Conservation (phyloP, 495 filamentous ascomycete genomes). For the Annulohypoxylon nitens region DNA sequence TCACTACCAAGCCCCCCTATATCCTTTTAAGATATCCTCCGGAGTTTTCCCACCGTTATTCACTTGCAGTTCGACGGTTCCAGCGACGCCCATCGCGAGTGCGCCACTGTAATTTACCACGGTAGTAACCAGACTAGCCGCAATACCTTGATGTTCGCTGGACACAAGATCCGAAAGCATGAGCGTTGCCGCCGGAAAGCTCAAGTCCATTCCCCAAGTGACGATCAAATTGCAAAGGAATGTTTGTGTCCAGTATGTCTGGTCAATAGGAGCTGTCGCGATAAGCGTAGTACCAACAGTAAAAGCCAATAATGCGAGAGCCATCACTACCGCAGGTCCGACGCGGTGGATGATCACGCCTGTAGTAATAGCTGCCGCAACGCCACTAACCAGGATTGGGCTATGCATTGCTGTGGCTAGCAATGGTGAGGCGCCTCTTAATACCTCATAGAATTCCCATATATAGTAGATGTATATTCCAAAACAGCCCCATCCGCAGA, state of each 20-base stretch:
- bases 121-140: slow-evolving; percentile 60
- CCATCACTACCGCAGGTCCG: slow-evolving; percentile 64
- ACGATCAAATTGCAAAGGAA: slow-evolving; percentile 66
- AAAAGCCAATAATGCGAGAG: slow-evolving; percentile 65
- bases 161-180: slow-evolving; percentile 61
- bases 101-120: slow-evolving; percentile 63
- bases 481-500: slow-evolving; percentile 73
- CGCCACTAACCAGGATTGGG: slow-evolving; percentile 63
- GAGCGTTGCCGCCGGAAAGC: slow-evolving; percentile 57
- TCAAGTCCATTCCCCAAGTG: slow-evolving; percentile 69
- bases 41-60: slow-evolving; percentile 51
- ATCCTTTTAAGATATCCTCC: slow-evolving; percentile 56
- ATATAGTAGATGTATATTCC: slow-evolving; percentile 73
- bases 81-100: slow-evolving; percentile 64
- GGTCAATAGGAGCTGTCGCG: slow-evolving; percentile 63
- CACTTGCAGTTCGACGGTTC: slow-evolving; percentile 58
- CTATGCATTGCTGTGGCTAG: slow-evolving; percentile 64
- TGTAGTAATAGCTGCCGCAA: slow-evolving; percentile 65
- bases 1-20: slow-evolving; percentile 56
- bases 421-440: slow-evolving; percentile 64
- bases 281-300: slow-evolving; percentile 62
- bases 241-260: slow-evolving; percentile 61
- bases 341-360: slow-evolving; percentile 63
- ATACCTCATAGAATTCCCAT: slow-evolving; percentile 67
- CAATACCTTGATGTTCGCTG: slow-evolving; percentile 61